Base-by-base conservation (phyloP, 768 basidiomycete species). In the Termitomyces sp. region DNA sequence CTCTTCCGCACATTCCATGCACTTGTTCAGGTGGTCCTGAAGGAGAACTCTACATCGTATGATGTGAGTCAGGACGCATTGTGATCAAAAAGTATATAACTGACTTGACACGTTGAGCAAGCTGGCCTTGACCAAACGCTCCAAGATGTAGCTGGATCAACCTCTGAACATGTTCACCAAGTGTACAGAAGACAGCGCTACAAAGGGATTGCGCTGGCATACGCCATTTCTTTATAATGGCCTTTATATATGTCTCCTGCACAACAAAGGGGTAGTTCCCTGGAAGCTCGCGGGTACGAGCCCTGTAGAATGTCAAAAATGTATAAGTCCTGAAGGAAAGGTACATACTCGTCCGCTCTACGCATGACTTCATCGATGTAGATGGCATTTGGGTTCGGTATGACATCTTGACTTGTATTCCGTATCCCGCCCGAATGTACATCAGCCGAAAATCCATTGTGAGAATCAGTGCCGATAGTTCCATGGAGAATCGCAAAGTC, bases 231-330 rank as follows among this genome's bases (percentile, higher is more conserved):
- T 61, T 41, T 3, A 79, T 73, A 35, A 83, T 66, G 0, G 67
- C 55, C 2, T 63, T 52, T 49, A 90, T 84, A 57, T 79, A 85
- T 0, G 67, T 63, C 12, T 74, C 66, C 45, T 83, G 80, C 0
- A 89, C 83, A 0, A 83, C 71, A 58, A 85, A 89, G 0, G 88
- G 87, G 57, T 82, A 86, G 58, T 79, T 78, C 17, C 80, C 84
- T 0, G 87, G 88, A 0, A 90, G 76, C 61, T 90, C 88, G 2
- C 89, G 80, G 0, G 87, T 85, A 3, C 84, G 77, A 2, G 88
- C 81, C 17, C 89, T 91, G 19, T 17, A 32, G 11, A 28, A 17
- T 6, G 28, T 30, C n/a, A 19, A 10, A n/a, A 6, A 1, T 30
- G n/a, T 10, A 27, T 8, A 8, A 17, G 5, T 1, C 35, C 40